Percentiles rank a stretch among this genome's conserved stretches.
Conservation (phyloP, 257 asterid genomes). For the Jaltomata sinuosa region DNA sequence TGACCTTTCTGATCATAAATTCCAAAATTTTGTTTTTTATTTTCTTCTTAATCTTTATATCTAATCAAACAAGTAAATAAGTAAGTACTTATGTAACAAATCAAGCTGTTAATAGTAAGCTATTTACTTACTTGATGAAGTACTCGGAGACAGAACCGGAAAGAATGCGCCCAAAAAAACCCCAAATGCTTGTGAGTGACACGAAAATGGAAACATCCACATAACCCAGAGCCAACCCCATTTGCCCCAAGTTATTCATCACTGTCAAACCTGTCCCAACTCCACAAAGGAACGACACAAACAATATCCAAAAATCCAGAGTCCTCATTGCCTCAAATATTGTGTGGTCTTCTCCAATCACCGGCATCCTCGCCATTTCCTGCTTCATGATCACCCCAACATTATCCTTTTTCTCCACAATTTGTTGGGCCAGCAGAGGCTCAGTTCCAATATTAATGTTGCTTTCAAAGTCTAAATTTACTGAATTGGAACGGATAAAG, state of each 20-base stretch:
- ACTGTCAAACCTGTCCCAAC: conserved; percentile 18
- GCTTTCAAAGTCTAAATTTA: neutral
- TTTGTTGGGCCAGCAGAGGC: neutral
- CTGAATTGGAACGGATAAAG: neutral
- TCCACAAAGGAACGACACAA: conserved; percentile 18
- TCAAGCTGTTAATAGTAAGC: neutral
- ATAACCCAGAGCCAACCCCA: conserved; percentile 16
- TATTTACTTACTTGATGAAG: conserved; percentile 7
- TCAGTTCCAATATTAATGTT: neutral
- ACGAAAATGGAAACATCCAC: conserved; percentile 14
- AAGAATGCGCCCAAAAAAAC: conserved; percentile 15
- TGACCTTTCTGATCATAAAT: neutral
- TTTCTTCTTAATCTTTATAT: neutral
- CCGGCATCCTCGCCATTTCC: neutral
- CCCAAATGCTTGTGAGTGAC: conserved; percentile 16
- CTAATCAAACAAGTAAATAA: neutral
- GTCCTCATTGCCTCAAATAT: conserved; percentile 6
- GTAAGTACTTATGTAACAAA: neutral
- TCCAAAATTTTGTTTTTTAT: too few species aligned
- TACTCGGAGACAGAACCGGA: conserved; percentile 14
- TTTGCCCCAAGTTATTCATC: conserved; percentile 12
- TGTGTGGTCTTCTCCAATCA: conserved; percentile 15
- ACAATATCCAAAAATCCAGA: conserved; percentile 13
- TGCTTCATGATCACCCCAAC: neutral
- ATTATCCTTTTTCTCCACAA: neutral